Conservation (phyloP, 2,329 filamentous ascomycete species). For the Aureobasidium vineae region DNA sequence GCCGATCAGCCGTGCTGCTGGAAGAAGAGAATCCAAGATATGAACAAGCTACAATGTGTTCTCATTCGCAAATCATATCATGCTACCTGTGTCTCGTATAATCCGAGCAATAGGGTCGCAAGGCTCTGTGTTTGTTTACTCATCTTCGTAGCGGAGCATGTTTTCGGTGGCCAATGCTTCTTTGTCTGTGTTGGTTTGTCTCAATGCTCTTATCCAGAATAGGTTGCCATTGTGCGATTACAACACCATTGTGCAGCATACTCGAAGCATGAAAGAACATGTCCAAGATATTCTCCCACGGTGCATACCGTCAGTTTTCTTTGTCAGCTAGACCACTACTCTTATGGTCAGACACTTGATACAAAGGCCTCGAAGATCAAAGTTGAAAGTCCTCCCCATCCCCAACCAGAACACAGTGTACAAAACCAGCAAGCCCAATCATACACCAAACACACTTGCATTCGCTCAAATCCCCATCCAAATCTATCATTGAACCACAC, state of each 20-base stretch:
- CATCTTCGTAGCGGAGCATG: background rate
- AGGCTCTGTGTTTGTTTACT: background rate
- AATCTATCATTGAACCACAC: no score
- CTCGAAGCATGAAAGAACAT: background rate
- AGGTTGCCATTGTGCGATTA: background rate
- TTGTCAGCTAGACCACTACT: background rate
- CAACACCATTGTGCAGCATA: background rate
- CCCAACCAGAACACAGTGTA: background rate
- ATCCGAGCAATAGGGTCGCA: background rate
- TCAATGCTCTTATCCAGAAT: background rate
- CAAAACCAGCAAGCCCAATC: background rate
- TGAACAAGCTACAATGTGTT: background rate
- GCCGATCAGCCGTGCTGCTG: background rate
- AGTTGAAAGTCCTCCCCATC: background rate
- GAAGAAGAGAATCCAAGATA: slow-evolving; percentile 2
- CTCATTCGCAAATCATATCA: background rate
- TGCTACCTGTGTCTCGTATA: background rate
- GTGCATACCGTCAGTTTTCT: background rate
- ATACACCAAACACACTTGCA: background rate
- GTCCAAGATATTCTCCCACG: background rate
- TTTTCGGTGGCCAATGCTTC: background rate
- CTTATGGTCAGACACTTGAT: background rate
- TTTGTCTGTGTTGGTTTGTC: background rate
- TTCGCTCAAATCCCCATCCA: no score
- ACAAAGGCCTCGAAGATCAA: background rate